phyloP scores from a whole-genome alignment of 148 eudicot species.

The Selenicereus undatus region DNA sequence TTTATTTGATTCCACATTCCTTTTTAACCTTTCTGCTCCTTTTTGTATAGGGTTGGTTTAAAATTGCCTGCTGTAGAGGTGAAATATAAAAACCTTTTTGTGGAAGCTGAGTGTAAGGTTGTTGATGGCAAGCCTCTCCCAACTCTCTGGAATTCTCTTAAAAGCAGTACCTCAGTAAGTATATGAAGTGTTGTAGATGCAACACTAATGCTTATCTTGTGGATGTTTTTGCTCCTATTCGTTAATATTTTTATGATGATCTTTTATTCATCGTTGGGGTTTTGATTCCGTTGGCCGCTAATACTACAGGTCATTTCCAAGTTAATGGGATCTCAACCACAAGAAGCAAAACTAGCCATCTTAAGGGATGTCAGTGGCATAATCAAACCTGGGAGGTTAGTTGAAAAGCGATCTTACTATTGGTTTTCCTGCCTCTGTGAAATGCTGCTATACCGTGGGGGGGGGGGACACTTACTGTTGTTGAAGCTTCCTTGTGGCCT shows the following conservation, averaged over 20 bases:
- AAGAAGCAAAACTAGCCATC: conserved; percentile 46
- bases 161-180: conserved; percentile 60
- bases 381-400: conserved; percentile 73
- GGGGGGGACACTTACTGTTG: too few relatives aligned
- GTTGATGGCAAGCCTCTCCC: conserved; percentile 89
- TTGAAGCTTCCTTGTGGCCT: background rate
- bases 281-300: background rate
- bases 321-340: conserved; percentile 43
- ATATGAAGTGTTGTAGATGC: background rate
- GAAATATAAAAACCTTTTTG: conserved; percentile 53
- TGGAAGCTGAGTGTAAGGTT: conserved; percentile 72
- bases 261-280: background rate
- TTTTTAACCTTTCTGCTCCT: conserved; percentile 10
- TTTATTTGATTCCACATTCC: background rate
- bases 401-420: background rate
- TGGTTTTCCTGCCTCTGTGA: background rate
- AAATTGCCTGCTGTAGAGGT: conserved; percentile 68
- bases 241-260: background rate
- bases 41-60: conserved; percentile 61
- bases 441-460: too few relatives aligned
- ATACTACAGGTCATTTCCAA: conserved; percentile 35
- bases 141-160: conserved; percentile 79
- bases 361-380: conserved; percentile 57
- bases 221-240: background rate
- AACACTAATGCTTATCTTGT: background rate